Conservation (phyloP, 768 basidiomycete species). For the Hysterangium stoloniferum region DNA sequence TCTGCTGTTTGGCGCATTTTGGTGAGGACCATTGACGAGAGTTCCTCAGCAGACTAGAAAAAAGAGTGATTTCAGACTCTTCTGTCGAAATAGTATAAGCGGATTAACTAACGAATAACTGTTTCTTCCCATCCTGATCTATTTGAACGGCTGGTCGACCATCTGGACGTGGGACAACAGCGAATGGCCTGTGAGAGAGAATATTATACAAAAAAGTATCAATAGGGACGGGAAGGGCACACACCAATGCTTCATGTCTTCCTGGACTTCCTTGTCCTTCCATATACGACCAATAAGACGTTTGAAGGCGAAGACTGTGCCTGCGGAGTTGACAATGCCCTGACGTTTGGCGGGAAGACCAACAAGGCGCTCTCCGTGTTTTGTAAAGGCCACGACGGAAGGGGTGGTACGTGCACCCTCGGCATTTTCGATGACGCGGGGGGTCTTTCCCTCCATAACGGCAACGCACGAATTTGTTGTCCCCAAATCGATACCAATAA, state of each 20-base stretch:
- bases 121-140: slow-evolving; percentile 77
- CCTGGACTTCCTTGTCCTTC: slow-evolving; percentile 87
- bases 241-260: slow-evolving; percentile 81
- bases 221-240: slow-evolving; percentile 14
- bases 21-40: slow-evolving; percentile 78
- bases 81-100: neutral
- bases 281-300: slow-evolving; percentile 92
- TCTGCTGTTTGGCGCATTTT: slow-evolving; percentile 98
- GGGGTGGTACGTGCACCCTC: slow-evolving; percentile 98
- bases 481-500: slow-evolving; percentile 95
- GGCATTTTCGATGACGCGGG: slow-evolving; percentile 94
- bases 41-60: slow-evolving; percentile 69
- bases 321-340: slow-evolving; percentile 89
- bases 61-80: slow-evolving; percentile 11
- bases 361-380: slow-evolving; percentile 93
- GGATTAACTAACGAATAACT: slow-evolving; percentile 54
- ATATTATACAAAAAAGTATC: neutral
- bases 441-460: slow-evolving; percentile 92
- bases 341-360: slow-evolving; percentile 97
- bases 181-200: slow-evolving; percentile 60
- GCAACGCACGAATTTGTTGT: slow-evolving; percentile 89
- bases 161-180: slow-evolving; percentile 61
- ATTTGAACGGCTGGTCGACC: slow-evolving; percentile 78
- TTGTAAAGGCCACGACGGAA: slow-evolving; percentile 97
- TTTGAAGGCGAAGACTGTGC: slow-evolving; percentile 93